Evolutionary conservation across 768 basidiomycete genomes (phyloP), one percentile per base, ranked within the genome.

Genomic region (Ephemerocybe angulata): DNA sequence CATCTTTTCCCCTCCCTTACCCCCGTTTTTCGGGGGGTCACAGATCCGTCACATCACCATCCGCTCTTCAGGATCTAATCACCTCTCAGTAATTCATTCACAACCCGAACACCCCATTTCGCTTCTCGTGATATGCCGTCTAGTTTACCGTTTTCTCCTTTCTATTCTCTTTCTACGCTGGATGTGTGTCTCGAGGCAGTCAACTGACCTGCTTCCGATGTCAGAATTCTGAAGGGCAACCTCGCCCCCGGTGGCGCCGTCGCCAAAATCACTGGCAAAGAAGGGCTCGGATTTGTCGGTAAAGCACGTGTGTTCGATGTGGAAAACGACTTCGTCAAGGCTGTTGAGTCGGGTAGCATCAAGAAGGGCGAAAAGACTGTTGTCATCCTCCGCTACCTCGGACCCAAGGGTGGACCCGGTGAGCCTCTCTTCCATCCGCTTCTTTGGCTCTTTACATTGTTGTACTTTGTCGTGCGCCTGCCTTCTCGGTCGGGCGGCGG

Each of bases 341-440:
- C 96, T 11, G 89, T 98, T 38, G 93, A 97, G 70, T 81, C 72
- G 54, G 91, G 90, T 37, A 84, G 85, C 21, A 90, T 98, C 75
- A 90, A 90, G 70, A 86, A 88, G 71, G 94, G 93, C 6, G 94
- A 97, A 74, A 99, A 98, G 81, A 95, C 93, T 1, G 96, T 97
- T 17, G 91, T 89, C 53, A 90, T 99, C 53, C 76, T 99, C 67
- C 81, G 97, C 46, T 98, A 99, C 69, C 85, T 99, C 60, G 97
- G 97, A 46, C 96, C 96, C 27, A 89, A 93, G 75, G 96, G 96
- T 58, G 97, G 96, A 55, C 96, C 96, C 30, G 93, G 92, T 89
- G 58, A 72, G 86, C 72, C 19, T 33, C 30, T 48, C 41, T 38
- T 54, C 55, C 41, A 35, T 50, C 40, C 24, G 2, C 21, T 22